phyloP scores from a whole-genome alignment of 106 monocot species.

The Phalaenopsis aphrodite region DNA sequence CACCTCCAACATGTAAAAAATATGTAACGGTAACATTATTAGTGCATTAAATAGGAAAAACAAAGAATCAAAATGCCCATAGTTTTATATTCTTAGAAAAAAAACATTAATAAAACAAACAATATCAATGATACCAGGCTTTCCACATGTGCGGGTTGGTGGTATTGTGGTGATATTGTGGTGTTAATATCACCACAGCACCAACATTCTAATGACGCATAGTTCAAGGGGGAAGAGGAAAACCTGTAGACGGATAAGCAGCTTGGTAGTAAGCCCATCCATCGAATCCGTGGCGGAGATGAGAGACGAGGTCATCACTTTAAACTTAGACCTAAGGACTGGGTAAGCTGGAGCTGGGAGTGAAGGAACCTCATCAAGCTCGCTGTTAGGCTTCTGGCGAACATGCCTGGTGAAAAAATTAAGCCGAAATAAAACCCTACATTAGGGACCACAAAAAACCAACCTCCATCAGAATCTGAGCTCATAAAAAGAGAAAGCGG shows the following conservation, averaged over 20 bases:
- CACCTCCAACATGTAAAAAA: too few species aligned
- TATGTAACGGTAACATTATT: too few species aligned
- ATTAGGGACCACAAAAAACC: neutral
- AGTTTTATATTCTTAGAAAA: too few species aligned
- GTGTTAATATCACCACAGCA: neutral
- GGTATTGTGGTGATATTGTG: too few species aligned
- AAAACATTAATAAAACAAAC: too few species aligned
- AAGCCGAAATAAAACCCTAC: constrained; percentile 12
- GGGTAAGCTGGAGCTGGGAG: constrained; percentile 77
- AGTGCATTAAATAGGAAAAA: too few species aligned
- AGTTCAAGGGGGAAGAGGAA: neutral
- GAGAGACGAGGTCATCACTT: constrained; percentile 54
- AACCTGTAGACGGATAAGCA: constrained; percentile 88
- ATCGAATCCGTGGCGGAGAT: constrained; percentile 59
- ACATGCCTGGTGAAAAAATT: constrained; percentile 39
- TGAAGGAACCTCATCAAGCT: constrained; percentile 64
- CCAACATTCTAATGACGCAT: neutral
- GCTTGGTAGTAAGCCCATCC: constrained; percentile 82
- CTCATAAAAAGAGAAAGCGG: neutral
- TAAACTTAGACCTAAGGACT: constrained; percentile 70
- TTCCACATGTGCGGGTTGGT: too few species aligned
- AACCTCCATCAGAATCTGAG: neutral
- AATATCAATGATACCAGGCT: too few species aligned
- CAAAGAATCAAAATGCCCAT: too few species aligned
- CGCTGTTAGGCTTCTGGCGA: constrained; percentile 65